Percentiles rank a stretch among this genome's conserved stretches.
Evolutionary conservation across 495 filamentous ascomycete genomes (phyloP).

Genomic region (Terfezia boudieri): DNA sequence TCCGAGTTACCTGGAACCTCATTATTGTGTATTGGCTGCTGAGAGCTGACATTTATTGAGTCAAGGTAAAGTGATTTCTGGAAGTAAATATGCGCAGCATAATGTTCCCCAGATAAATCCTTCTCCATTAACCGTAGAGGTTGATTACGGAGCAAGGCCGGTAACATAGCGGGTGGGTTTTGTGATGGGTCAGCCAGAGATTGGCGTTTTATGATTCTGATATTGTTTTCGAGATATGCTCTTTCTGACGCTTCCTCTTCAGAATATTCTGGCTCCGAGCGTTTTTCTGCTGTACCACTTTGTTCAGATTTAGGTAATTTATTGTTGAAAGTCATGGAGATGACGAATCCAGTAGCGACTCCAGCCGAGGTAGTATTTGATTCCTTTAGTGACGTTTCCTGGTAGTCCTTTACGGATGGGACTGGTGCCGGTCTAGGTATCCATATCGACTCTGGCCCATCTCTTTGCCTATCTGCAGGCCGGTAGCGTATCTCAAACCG

Average conservation of each 20-base stretch:
- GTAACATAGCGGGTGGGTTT: constrained; percentile 23
- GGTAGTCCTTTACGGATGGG: not conserved
- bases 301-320: not conserved
- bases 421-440: constrained; percentile 4
- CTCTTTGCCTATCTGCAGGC: not conserved
- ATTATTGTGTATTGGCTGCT: not conserved
- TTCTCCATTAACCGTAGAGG: constrained; percentile 73
- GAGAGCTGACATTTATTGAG: not conserved
- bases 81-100: constrained; percentile 84
- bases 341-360: not conserved
- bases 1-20: not conserved
- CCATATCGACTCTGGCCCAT: constrained; percentile 2
- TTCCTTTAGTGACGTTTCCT: not conserved
- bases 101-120: constrained; percentile 58
- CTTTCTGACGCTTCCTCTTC: not conserved
- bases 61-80: constrained; percentile 44
- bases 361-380: not conserved
- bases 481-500: not conserved
- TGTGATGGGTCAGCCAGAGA: not conserved
- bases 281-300: not conserved
- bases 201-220: not conserved
- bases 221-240: not conserved
- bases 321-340: not conserved
- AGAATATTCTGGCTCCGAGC: not conserved
- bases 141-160: constrained; percentile 45